These are phyloP conservation scores for Casuarina cunninghamiana DNA, from an alignment of 306 rosid genomes.

Conservation along the genomic window DNA sequence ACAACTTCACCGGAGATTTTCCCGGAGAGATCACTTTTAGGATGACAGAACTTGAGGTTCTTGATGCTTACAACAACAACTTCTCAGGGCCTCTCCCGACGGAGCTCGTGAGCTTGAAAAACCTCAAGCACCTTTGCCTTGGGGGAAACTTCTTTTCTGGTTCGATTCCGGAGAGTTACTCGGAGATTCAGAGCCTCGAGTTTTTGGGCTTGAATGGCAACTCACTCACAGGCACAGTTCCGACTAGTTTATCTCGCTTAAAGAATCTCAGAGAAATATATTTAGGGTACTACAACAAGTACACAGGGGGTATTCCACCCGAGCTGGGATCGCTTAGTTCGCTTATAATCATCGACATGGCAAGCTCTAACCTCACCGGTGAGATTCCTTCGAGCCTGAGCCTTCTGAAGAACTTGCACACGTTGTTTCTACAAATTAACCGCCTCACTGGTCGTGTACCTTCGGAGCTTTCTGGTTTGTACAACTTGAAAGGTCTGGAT, in stretches of 20 bases:
- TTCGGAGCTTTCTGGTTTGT: constrained; percentile 54
- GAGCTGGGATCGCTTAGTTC: constrained; percentile 60
- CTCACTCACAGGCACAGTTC: constrained; percentile 51
- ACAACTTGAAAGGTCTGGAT: constrained; percentile 53
- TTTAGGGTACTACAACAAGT: constrained; percentile 59
- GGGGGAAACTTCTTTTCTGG: constrained; percentile 74
- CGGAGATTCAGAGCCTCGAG: constrained; percentile 63
- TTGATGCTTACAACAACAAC: constrained; percentile 69
- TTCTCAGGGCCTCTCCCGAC: constrained; percentile 56
- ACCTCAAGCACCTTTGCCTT: constrained; percentile 51
- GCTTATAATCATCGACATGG: constrained; percentile 52
- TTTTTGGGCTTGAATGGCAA: constrained; percentile 42
- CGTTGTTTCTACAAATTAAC: constrained; percentile 62
- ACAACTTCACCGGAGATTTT: constrained; percentile 43
- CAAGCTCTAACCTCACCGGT: constrained; percentile 56
- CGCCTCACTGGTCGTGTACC: constrained; percentile 70
- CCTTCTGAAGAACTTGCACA: constrained; percentile 38
- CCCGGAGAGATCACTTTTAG: constrained; percentile 39
- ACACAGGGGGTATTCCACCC: constrained; percentile 65
- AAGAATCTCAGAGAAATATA: constrained; percentile 44
- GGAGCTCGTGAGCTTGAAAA: constrained; percentile 43
- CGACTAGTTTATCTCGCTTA: constrained; percentile 48
- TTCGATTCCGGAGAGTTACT: constrained; percentile 57
- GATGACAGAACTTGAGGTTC: constrained; percentile 52
- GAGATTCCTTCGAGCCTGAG: constrained; percentile 59